A percentile compares a stretch with the other conserved stretches of the same genome.
Evolutionary conservation across 768 basidiomycete species (phyloP).

Genomic region (Neoboletus brunneissimus): DNA sequence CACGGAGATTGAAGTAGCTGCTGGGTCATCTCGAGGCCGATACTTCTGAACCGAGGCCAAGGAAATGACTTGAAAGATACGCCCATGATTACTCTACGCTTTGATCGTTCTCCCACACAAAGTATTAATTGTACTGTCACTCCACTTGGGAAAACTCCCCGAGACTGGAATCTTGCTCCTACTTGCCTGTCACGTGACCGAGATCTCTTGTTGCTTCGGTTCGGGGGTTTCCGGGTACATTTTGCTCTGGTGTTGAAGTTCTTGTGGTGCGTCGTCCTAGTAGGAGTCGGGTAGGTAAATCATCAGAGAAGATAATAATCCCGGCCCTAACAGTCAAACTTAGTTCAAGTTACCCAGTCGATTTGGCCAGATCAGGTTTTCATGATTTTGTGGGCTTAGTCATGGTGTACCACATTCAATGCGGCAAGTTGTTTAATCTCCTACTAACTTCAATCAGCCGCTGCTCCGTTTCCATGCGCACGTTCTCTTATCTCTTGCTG

Average conservation of each 20-base stretch:
- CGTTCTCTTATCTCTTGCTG: not conserved
- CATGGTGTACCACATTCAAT: no score
- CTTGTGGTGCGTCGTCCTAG: not conserved
- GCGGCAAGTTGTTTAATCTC: not conserved
- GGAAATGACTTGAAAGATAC: not conserved
- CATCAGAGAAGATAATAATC: no score
- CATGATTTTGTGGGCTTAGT: no score
- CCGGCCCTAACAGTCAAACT: no score
- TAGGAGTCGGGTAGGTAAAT: no score
- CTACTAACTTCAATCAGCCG: not conserved
- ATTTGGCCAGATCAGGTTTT: no score
- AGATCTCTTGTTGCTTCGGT: no score
- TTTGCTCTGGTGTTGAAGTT: not conserved
- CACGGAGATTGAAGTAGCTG: slow-evolving; percentile 1
- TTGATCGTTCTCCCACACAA: not conserved
- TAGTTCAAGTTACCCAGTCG: no score
- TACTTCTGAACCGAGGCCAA: not conserved
- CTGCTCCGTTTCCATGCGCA: not conserved
- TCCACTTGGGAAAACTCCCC: not conserved
- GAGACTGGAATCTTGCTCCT: not conserved
- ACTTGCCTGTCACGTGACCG: not conserved
- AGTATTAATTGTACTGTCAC: not conserved
- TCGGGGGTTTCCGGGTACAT: no score
- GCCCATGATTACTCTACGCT: not conserved
- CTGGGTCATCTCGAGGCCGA: not conserved